phyloP scores from a whole-genome alignment of 192 early-diverging fungal genomes.

The Coemansia sp. region DNA sequence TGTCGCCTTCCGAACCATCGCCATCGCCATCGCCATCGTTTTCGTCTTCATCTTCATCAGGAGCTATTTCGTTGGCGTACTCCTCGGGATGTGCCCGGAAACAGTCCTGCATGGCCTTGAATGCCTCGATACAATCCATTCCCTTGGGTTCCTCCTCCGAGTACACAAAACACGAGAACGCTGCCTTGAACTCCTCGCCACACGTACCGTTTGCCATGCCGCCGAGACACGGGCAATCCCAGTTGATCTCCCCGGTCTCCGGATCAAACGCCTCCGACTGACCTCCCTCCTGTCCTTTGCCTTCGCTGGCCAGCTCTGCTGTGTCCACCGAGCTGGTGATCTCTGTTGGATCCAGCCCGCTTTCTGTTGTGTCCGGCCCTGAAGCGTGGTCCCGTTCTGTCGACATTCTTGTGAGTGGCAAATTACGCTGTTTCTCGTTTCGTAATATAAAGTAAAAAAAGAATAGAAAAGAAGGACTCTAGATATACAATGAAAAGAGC shows the following conservation, averaged over 20 bases:
- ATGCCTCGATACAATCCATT: conserved; percentile 92
- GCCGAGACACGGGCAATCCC: conserved; percentile 94
- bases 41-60: conserved; percentile 59
- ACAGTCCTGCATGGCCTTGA: conserved; percentile 93
- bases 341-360: conserved; percentile 4
- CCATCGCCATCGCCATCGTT: conserved; percentile 8
- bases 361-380: background rate
- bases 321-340: conserved; percentile 32
- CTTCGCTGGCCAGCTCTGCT: conserved; percentile 20
- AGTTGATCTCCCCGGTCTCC: conserved; percentile 90
- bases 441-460: background rate
- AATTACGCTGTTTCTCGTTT: background rate
- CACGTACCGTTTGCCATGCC: conserved; percentile 97
- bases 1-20: background rate
- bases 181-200: conserved; percentile 92
- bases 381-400: conserved; percentile 4
- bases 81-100: conserved; percentile 89
- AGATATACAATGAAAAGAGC: background rate
- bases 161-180: conserved; percentile 97
- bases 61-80: conserved; percentile 77
- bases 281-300: conserved; percentile 13
- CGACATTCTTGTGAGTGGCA: conserved; percentile 7
- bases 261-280: conserved; percentile 69
- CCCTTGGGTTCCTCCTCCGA: conserved; percentile 94
- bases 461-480: background rate